Base-by-base conservation (phyloP, 106 monocot genomes). In the Acorus calamus region DNA sequence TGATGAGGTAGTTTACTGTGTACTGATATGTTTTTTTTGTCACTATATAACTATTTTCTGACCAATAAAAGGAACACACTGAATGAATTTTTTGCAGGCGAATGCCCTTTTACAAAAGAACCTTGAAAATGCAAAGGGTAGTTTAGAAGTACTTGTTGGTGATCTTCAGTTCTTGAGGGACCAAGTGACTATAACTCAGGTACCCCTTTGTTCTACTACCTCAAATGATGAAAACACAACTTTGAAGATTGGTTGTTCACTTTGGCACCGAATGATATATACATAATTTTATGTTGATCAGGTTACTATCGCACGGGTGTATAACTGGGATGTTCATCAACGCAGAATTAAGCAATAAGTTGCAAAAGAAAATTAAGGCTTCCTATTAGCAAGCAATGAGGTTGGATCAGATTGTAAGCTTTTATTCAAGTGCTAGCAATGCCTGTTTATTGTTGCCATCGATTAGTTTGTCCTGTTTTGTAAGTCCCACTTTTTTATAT, bases 301-400 rank as follows among this genome's bases (percentile, higher is more conserved):
- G 96, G 96, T 91, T 59, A 96, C 96, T 3, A 85, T 87, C 45
- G 90, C 96, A n/a, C 90, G 96, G 3, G 96, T 96, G 4, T 96
- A 91, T 64, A 96, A 96, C 66, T 96, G 90, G 90, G 96, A 96
- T 80, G 90, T 96, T 69, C 90, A 87, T 74, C 96, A 91, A 59
- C 70, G 96, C 59, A 82, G 90, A 79, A 82, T 41, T 42, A 77
- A 74, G 65, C 78, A 84, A 28, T 28, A 28, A 80, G 73, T 71
- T 61, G 45, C 58, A 4, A 76, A 79, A 65, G 69, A 79, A 52
- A 58, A 70, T 43, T 83, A 61, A 79, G 28, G 28, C 28, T 28
- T 28, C 28, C 28, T 28, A 28, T 28, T 28, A 28, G 28, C 28
- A 28, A 28, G 1, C 28, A 28, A 28, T 28, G 28, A 28, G 28